Percentiles rank a stretch among this genome's conserved stretches.
phyloP scores from a whole-genome alignment of 345 rosid species.

The Citropsis articulata region DNA sequence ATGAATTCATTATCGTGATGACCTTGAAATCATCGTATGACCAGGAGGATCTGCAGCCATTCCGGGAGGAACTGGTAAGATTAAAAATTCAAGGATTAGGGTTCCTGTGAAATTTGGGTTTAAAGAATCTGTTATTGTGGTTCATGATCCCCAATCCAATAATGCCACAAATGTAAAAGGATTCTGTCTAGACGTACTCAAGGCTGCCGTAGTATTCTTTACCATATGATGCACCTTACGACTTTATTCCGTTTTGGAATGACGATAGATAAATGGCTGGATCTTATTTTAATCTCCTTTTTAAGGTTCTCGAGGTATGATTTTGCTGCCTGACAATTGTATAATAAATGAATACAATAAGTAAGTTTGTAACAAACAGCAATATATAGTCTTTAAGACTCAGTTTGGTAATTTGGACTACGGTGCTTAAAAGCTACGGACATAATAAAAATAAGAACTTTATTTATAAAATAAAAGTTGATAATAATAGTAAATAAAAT shows the following conservation, averaged over 20 bases:
- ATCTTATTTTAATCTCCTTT: slow-evolving; percentile 24
- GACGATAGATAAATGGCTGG: not conserved
- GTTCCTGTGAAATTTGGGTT: slow-evolving; percentile 34
- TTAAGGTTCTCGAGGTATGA: slow-evolving; percentile 13
- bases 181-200: slow-evolving; percentile 37
- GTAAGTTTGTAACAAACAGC: not conserved
- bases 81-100: slow-evolving; percentile 23
- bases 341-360: too few relatives aligned
- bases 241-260: slow-evolving; percentile 11
- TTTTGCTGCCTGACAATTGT: not conserved
- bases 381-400: not conserved
- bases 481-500: too few relatives aligned
- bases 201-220: slow-evolving; percentile 18
- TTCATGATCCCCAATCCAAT: not conserved
- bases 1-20: not conserved
- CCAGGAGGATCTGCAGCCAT: slow-evolving; percentile 28
- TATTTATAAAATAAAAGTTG: too few relatives aligned
- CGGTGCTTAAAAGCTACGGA: too few relatives aligned
- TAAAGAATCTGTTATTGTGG: slow-evolving; percentile 2
- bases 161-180: slow-evolving; percentile 14
- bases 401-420: too few relatives aligned
- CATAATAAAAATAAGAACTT: too few relatives aligned
- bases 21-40: slow-evolving; percentile 26
- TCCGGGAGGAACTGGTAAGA: slow-evolving; percentile 9
- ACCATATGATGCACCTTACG: slow-evolving; percentile 21